A percentile compares a stretch with the other conserved stretches of the same genome.
Evolutionary conservation across 2,329 filamentous ascomycete species (phyloP).

Genomic region (Exophiala sp.): DNA sequence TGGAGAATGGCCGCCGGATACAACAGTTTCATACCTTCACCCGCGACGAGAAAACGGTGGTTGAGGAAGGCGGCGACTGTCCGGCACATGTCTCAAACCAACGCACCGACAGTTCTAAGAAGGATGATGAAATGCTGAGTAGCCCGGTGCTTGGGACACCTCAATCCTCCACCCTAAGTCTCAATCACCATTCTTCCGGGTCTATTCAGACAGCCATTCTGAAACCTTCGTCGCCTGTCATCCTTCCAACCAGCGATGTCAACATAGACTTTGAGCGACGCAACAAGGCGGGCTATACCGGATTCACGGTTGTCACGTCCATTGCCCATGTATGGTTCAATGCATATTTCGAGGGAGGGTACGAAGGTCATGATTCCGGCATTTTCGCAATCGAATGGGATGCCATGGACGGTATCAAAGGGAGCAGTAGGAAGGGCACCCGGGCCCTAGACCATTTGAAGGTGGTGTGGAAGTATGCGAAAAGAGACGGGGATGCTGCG

Average conservation of each 20-base stretch:
- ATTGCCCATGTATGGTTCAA: conserved; percentile 98
- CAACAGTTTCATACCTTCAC: conserved; percentile 75
- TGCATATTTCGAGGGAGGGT: conserved; percentile 79
- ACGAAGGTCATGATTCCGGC: conserved; percentile 59
- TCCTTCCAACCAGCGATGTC: conserved; percentile 74
- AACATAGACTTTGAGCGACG: conserved; percentile 86
- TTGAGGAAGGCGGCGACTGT: conserved; percentile 42
- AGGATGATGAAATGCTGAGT: conserved; percentile 21
- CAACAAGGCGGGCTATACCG: conserved; percentile 67
- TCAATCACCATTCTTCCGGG: conserved; percentile 39
- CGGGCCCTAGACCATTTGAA: conserved; percentile 74
- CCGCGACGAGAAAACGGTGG: conserved; percentile 61
- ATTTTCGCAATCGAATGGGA: conserved; percentile 69
- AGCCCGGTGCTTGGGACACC: conserved; percentile 20
- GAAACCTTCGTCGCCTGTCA: conserved; percentile 61
- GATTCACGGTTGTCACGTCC: conserved; percentile 83
- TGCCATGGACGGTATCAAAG: conserved; percentile 89
- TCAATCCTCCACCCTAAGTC: conserved; percentile 31
- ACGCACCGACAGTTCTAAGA: conserved; percentile 3
- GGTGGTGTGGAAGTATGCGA: conserved; percentile 68
- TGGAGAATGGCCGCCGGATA: conserved; percentile 83
- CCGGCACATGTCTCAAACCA: background rate
- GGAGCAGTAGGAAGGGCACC: conserved; percentile 73
- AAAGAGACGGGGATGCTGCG: conserved; percentile 25
- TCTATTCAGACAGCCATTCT: conserved; percentile 72